phyloP scores from a whole-genome alignment of 2,329 filamentous ascomycete species.

The Aulographum hederae region DNA sequence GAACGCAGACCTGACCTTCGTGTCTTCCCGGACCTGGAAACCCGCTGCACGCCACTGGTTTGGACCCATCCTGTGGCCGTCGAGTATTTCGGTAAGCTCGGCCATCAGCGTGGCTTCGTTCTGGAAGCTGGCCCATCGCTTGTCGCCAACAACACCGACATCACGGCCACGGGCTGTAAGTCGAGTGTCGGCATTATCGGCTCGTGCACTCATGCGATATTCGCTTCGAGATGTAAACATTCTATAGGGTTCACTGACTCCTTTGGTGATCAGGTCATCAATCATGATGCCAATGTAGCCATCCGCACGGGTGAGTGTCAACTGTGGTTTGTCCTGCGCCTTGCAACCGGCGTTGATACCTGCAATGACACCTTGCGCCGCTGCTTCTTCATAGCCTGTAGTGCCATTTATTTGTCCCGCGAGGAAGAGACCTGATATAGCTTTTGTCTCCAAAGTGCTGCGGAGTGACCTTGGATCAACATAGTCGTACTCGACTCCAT shows the following conservation, averaged over 20 bases:
- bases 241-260: constrained; percentile 88
- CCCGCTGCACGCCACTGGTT: constrained; percentile 51
- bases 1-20: constrained; percentile 50
- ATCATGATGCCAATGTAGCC: constrained; percentile 98
- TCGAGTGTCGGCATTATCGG: constrained; percentile 84
- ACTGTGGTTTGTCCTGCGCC: constrained; percentile 43
- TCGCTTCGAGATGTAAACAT: constrained; percentile 97
- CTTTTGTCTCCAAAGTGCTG: constrained; percentile 85
- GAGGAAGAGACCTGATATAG: constrained; percentile 72
- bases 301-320: constrained; percentile 62
- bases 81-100: constrained; percentile 44
- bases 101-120: constrained; percentile 49
- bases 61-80: constrained; percentile 37
- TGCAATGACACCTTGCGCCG: constrained; percentile 79
- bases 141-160: constrained; percentile 62
- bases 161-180: constrained; percentile 61
- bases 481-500: constrained; percentile 97
- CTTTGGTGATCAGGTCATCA: constrained; percentile 91
- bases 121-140: constrained; percentile 54
- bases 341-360: constrained; percentile 87
- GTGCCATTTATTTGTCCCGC: constrained; percentile 97
- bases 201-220: constrained; percentile 79
- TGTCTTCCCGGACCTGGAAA: constrained; percentile 49
- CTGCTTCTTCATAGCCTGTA: constrained; percentile 94
- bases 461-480: constrained; percentile 80